Evolutionary conservation across 2,329 filamentous ascomycete species (phyloP), one percentile per base, ranked within the genome.

Genomic region (Trichoderma pleuroti): DNA sequence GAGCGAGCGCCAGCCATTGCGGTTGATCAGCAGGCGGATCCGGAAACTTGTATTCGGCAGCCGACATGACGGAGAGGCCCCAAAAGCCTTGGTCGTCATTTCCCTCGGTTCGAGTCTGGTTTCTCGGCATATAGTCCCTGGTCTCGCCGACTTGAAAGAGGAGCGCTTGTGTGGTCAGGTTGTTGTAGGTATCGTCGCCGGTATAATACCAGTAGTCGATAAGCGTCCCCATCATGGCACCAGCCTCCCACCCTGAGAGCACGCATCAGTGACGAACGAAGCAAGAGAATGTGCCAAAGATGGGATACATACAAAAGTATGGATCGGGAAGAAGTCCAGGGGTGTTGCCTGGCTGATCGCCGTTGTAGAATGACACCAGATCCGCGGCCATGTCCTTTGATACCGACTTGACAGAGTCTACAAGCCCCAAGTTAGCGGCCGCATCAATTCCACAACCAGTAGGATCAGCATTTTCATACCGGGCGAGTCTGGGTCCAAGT

Each of bases 131-230:
- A 78, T 92, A 96, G 77, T 95, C 90, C 70, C 88, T 83, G 76
- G 91, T 85, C 2, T 88, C 85, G 68, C 93, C 93, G 67, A 91
- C 88, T 80, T 97, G 93, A 78, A 87, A 90, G 60, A 94, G 84
- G 75, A 97, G 85, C 14, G 87, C 93, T 73, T 92, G 84, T 42
- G 85, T 86, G 18, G 88, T 87, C 54, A 92, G 82, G 18, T 89
- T 82, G 77, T 94, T 94, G 82, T 92, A 96, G 39, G 86, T 85
- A 5, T 85, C 82, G 77, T 95, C 92, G 24, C 90, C 90, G 0
- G 92, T 95, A 78, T 93, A 93, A 77, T 90, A 92, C 92, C 92
- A 97, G 79, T 96, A 96, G 76, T 96, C 92, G 67, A 97, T 85
- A 73, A 96, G 82, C 3, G 91, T 84, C 26, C 87, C 88, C 80